phyloP scores from a whole-genome alignment of 192 early-diverging fungal species.

The Irineochytrium annulatum region DNA sequence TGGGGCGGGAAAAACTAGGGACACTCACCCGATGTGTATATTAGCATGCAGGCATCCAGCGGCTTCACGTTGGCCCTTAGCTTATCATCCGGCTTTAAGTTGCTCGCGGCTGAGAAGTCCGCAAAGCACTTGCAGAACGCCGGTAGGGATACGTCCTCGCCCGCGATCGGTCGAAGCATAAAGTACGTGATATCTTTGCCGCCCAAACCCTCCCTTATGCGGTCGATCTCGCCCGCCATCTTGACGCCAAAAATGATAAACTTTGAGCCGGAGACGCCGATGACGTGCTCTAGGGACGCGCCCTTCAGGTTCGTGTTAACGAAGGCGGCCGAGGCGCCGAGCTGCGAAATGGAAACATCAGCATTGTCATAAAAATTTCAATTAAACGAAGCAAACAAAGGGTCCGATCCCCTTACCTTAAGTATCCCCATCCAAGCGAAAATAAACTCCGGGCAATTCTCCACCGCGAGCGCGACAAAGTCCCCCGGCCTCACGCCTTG shows the following conservation, averaged over 20 bases:
- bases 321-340: constrained; percentile 50
- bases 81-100: background rate
- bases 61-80: background rate
- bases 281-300: constrained; percentile 15
- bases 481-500: constrained; percentile 23
- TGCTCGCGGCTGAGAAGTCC: background rate
- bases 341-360: too few relatives aligned
- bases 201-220: too few relatives aligned
- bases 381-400: too few relatives aligned
- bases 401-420: too few relatives aligned
- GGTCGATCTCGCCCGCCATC: background rate
- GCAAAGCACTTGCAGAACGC: too few relatives aligned
- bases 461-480: constrained; percentile 54
- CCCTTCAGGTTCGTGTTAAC: constrained; percentile 58
- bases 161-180: too few relatives aligned
- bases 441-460: constrained; percentile 57
- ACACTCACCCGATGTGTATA: constrained; percentile 53
- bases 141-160: too few relatives aligned
- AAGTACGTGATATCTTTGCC: background rate
- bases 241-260: constrained; percentile 7
- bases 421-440: constrained; percentile 46
- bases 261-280: constrained; percentile 8
- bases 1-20: background rate
- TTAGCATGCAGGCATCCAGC: constrained; percentile 31
- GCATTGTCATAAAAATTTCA: too few relatives aligned